Percentiles rank a stretch among this genome's conserved stretches.
Conservation (phyloP, 78 protist genomes). For the Kipferlia bialata region DNA sequence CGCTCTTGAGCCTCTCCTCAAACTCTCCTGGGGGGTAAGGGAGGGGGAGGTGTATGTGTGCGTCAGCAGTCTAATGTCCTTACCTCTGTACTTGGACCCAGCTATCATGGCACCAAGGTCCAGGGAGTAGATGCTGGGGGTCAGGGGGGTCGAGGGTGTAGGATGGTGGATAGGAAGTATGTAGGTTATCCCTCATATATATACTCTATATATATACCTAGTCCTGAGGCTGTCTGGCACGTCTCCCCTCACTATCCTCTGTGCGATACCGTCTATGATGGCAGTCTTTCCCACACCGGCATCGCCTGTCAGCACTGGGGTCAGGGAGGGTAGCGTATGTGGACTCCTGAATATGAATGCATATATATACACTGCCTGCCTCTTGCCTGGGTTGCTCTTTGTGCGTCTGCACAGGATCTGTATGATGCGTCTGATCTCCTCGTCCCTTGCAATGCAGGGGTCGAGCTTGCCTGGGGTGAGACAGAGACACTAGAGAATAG, state of each 20-base stretch:
- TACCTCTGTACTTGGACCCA: conserved; percentile 87
- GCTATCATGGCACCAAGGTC: conserved; percentile 94
- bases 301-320: conserved; percentile 89
- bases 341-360: neutral
- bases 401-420: conserved; percentile 71
- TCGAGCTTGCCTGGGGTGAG: conserved; percentile 93
- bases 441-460: conserved; percentile 93
- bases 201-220: too few species aligned
- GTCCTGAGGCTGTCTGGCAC: conserved; percentile 71
- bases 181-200: too few species aligned
- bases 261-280: conserved; percentile 95
- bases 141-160: too few species aligned
- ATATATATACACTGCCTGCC: too few species aligned
- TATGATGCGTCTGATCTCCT: conserved; percentile 79
- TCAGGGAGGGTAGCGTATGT: too few species aligned
- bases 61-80: too few species aligned
- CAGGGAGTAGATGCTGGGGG: conserved; percentile 60
- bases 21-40: too few species aligned
- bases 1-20: conserved; percentile 83
- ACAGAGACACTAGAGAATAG: too few species aligned
- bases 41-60: too few species aligned
- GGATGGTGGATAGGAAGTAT: too few species aligned
- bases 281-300: conserved; percentile 86
- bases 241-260: conserved; percentile 82
- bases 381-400: conserved; percentile 31